A percentile compares a stretch with the other conserved stretches of the same genome.
Evolutionary conservation across 306 rosid genomes (phyloP).

Genomic region (Citrullus amarus): DNA sequence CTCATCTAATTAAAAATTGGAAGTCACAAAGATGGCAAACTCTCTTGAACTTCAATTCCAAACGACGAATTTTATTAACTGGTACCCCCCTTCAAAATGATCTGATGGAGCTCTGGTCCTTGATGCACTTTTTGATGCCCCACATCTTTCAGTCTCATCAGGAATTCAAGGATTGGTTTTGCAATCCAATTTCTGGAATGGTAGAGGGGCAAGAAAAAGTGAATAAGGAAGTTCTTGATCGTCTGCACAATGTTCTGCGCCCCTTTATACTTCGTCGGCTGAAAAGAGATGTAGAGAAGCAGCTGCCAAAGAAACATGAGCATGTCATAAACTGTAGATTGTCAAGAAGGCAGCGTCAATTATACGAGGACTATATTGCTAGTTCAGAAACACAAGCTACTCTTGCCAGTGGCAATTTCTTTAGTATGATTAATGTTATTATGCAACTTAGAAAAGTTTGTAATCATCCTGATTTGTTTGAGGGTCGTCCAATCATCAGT

Average conservation of each 20-base stretch:
- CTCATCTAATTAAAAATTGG: constrained; percentile 97
- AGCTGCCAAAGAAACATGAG: constrained; percentile 86
- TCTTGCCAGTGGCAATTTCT: constrained; percentile 85
- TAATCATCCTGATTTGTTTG: constrained; percentile 97
- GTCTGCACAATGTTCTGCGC: constrained; percentile 93
- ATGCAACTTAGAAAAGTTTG: constrained; percentile 99
- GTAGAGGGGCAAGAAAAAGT: constrained; percentile 98
- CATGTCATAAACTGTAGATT: constrained; percentile 90
- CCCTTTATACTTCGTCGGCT: constrained; percentile 92
- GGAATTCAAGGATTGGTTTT: constrained; percentile 96
- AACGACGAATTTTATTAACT: constrained; percentile 83
- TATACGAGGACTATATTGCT: constrained; percentile 95
- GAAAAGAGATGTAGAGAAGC: constrained; percentile 95
- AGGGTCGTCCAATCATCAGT: constrained; percentile 97
- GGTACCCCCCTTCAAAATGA: constrained; percentile 98
- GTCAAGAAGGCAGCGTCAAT: constrained; percentile 90
- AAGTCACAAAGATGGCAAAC: constrained; percentile 99
- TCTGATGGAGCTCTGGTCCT: constrained; percentile 99
- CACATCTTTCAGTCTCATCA: constrained; percentile 97
- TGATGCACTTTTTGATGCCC: constrained; percentile 99
- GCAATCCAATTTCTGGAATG: constrained; percentile 99
- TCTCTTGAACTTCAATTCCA: constrained; percentile 87
- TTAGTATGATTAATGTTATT: constrained; percentile 92
- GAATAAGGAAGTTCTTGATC: constrained; percentile 97
- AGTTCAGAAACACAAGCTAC: constrained; percentile 95